Evolutionary conservation across 257 asterid species (phyloP).

Genomic region (Nicotiana benthamiana): DNA sequence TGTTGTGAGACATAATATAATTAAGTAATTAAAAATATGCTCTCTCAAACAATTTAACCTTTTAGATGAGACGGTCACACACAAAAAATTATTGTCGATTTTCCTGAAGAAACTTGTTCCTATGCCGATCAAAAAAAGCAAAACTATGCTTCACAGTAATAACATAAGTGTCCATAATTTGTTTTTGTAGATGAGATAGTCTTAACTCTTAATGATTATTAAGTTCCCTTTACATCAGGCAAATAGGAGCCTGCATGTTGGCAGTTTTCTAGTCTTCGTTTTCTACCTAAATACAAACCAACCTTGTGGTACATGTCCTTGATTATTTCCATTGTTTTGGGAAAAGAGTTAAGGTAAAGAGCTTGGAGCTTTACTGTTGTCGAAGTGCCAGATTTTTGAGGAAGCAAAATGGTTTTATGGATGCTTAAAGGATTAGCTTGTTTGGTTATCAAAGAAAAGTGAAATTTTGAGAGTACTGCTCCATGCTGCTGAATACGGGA

Average conservation of each 20-base stretch:
- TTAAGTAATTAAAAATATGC: not conserved
- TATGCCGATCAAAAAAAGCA: not conserved
- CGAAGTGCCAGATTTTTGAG: not conserved
- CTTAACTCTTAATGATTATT: not conserved
- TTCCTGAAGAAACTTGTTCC: not conserved
- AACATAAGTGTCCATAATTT: not conserved
- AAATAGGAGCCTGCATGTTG: slow-evolving; percentile 2
- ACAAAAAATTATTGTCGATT: too few relatives aligned
- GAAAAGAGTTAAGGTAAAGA: not conserved
- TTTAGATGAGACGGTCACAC: not conserved
- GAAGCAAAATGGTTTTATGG: not conserved
- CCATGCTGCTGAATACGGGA: not conserved
- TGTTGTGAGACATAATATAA: not conserved
- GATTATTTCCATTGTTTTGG: not conserved
- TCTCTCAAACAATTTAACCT: not conserved
- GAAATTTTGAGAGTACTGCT: not conserved
- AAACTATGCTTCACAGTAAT: not conserved
- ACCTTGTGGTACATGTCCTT: not conserved
- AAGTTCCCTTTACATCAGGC: not conserved
- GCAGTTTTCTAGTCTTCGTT: not conserved
- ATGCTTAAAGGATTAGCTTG: not conserved
- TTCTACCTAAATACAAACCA: not conserved
- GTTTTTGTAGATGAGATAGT: not conserved
- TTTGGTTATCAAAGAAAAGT: not conserved
- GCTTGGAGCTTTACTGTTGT: not conserved